A percentile compares a stretch with the other conserved stretches of the same genome.
phyloP scores from a whole-genome alignment of 1,284 basidiomycete genomes.

The Salmacisia buchloeana region DNA sequence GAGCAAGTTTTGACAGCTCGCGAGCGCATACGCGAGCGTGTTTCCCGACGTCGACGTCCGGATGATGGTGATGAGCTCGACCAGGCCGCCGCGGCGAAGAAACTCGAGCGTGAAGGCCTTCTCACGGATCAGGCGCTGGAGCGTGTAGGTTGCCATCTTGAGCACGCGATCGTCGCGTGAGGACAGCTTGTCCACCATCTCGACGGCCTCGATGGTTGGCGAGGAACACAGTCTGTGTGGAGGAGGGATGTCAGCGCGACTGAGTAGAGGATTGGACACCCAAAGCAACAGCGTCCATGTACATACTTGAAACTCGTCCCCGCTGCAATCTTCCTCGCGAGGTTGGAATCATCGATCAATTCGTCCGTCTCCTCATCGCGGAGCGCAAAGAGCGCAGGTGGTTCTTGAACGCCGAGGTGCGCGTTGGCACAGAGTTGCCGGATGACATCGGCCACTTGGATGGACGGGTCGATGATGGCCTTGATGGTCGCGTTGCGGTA shows the following conservation, averaged over 20 bases:
- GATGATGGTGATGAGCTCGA: slow-evolving; percentile 33
- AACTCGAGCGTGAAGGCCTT: slow-evolving; percentile 82
- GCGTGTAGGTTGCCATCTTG: slow-evolving; percentile 67
- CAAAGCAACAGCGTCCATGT: too few species aligned
- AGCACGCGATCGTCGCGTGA: slow-evolving; percentile 61
- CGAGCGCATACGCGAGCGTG: slow-evolving; percentile 76
- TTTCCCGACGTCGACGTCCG: slow-evolving; percentile 63
- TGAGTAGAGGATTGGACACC: background rate
- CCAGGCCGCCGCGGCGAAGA: slow-evolving; percentile 64
- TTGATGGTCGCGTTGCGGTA: slow-evolving; percentile 40
- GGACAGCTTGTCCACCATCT: slow-evolving; percentile 68
- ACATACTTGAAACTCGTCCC: slow-evolving; percentile 38
- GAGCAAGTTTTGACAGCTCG: slow-evolving; percentile 71
- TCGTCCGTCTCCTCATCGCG: slow-evolving; percentile 75
- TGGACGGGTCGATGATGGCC: slow-evolving; percentile 34
- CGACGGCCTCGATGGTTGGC: slow-evolving; percentile 72
- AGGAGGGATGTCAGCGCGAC: background rate
- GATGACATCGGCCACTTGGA: slow-evolving; percentile 38
- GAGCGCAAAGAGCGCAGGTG: slow-evolving; percentile 73
- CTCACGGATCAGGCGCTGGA: slow-evolving; percentile 84
- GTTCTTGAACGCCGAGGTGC: slow-evolving; percentile 73
- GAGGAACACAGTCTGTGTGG: slow-evolving; percentile 67
- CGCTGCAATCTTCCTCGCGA: slow-evolving; percentile 41
- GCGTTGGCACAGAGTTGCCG: slow-evolving; percentile 50
- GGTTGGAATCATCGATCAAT: slow-evolving; percentile 68